Evolutionary conservation across 2,329 filamentous ascomycete genomes (phyloP).

Genomic region (Phialophora expanda): DNA sequence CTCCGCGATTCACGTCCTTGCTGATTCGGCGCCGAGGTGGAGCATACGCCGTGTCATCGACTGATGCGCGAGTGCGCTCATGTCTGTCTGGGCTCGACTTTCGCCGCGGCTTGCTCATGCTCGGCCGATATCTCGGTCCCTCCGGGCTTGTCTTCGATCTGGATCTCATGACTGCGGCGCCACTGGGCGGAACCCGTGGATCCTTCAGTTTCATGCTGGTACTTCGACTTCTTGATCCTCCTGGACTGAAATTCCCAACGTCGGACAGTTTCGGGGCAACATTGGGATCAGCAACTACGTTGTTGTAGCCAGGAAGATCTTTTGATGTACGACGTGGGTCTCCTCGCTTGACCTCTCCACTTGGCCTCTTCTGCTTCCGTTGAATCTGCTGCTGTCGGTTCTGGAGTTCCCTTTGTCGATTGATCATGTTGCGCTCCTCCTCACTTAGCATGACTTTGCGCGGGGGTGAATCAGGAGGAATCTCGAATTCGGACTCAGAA

Average conservation of each 20-base stretch:
- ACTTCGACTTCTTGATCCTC: not conserved
- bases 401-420: slow-evolving; percentile 38
- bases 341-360: slow-evolving; percentile 15
- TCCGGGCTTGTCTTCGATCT: slow-evolving; percentile 31
- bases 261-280: slow-evolving; percentile 23
- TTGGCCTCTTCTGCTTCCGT: slow-evolving; percentile 23
- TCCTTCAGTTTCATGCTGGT: slow-evolving; percentile 4
- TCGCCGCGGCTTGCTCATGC: slow-evolving; percentile 21
- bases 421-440: slow-evolving; percentile 39
- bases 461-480: slow-evolving; percentile 38
- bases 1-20: slow-evolving; percentile 17
- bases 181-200: not conserved
- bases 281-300: slow-evolving; percentile 25
- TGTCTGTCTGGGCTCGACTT: slow-evolving; percentile 22
- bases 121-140: slow-evolving; percentile 5
- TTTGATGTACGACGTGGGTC: slow-evolving; percentile 14
- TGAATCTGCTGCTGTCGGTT: slow-evolving; percentile 29
- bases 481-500: slow-evolving; percentile 40
- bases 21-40: slow-evolving; percentile 18
- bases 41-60: slow-evolving; percentile 17
- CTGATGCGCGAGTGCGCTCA: slow-evolving; percentile 13
- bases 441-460: slow-evolving; percentile 41
- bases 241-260: slow-evolving; percentile 24
- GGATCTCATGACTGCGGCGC: slow-evolving; percentile 12
- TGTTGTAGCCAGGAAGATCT: slow-evolving; percentile 25